Percentiles rank a stretch among this genome's conserved stretches.
Conservation (phyloP, 768 basidiomycete species). For the Boletus rubescentipes region DNA sequence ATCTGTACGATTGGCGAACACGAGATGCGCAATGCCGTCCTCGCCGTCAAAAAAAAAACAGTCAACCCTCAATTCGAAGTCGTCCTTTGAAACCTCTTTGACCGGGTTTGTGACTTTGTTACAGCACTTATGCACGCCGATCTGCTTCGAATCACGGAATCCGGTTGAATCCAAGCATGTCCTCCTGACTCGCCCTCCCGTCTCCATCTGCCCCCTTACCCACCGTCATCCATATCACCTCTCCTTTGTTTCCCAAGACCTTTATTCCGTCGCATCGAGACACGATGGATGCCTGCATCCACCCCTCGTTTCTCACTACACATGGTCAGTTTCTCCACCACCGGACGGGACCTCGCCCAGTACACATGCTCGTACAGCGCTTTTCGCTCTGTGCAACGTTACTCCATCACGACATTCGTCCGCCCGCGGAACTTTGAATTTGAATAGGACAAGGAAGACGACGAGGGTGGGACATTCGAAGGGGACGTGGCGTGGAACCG, state of each 20-base stretch:
- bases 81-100: constrained; percentile 13
- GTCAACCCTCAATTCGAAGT: constrained; percentile 12
- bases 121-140: constrained; percentile 29
- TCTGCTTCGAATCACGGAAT: constrained; percentile 34
- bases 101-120: background rate
- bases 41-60: constrained; percentile 27
- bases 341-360: constrained; percentile 45
- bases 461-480: constrained; percentile 30
- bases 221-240: background rate
- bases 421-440: constrained; percentile 49
- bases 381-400: constrained; percentile 52
- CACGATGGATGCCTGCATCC: constrained; percentile 38
- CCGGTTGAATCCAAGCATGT: constrained; percentile 26
- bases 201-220: constrained; percentile 33
- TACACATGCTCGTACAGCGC: constrained; percentile 44
- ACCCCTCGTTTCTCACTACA: constrained; percentile 35
- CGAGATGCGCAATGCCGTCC: constrained; percentile 13
- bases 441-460: background rate
- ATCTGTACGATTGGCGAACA: constrained; percentile 29
- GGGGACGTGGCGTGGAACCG: constrained; percentile 62
- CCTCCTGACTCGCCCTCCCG: constrained; percentile 25
- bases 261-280: constrained; percentile 38
- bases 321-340: constrained; percentile 56
- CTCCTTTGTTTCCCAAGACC: constrained; percentile 11
- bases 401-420: constrained; percentile 56